A percentile compares a stretch with the other conserved stretches of the same genome.
phyloP scores from a whole-genome alignment of 495 filamentous ascomycete species.

The Neurospora sp. region DNA sequence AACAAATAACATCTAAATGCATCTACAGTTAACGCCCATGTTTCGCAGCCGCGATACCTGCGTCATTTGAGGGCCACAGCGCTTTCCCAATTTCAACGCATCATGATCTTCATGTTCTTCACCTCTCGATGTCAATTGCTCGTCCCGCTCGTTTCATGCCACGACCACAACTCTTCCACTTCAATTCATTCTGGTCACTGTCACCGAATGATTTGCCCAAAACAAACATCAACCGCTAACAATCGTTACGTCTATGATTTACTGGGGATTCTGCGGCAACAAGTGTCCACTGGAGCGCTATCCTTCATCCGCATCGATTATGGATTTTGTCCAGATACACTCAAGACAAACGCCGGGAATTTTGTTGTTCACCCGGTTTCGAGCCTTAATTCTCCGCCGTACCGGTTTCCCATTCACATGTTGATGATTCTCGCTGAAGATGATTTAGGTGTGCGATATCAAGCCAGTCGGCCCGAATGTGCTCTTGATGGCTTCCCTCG shows the following conservation, averaged over 20 bases:
- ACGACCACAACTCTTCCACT: not conserved
- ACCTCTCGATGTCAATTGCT: not conserved
- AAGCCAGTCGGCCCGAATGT: not conserved
- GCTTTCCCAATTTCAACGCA: not conserved
- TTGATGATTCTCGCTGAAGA: not conserved
- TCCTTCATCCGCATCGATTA: not conserved
- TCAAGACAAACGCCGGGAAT: not conserved
- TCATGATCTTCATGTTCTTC: not conserved
- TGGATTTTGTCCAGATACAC: not conserved
- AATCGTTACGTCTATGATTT: not conserved
- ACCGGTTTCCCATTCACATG: not conserved
- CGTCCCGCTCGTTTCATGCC: not conserved
- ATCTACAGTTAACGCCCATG: not conserved
- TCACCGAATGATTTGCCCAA: not conserved
- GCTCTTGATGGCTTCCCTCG: not conserved
- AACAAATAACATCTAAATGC: not conserved
- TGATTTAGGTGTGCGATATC: not conserved
- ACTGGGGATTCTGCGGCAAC: not conserved
- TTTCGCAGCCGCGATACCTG: not conserved
- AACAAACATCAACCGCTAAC: not conserved
- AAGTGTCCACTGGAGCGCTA: not conserved
- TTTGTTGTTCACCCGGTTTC: not conserved
- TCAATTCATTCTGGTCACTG: not conserved
- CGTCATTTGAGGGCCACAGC: too few species aligned
- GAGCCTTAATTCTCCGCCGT: not conserved